These are phyloP conservation scores for Alternaria dauci DNA, from an alignment of 2,329 filamentous ascomycete species.

Conservation along the genomic window DNA sequence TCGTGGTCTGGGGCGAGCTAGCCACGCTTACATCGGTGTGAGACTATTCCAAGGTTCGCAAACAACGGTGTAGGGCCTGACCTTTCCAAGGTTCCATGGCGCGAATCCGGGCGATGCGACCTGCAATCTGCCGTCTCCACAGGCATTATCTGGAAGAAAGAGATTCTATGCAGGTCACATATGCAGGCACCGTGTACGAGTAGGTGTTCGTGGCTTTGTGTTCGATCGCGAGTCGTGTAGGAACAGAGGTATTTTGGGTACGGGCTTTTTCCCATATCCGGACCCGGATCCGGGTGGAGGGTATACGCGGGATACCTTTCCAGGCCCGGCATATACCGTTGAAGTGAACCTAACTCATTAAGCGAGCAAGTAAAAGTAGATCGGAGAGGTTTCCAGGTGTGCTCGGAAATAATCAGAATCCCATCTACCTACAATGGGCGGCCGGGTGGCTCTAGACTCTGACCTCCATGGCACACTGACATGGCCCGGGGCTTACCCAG, in stretches of 20 bases:
- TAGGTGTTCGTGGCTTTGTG: conserved; percentile 2
- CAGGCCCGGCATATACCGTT: not conserved
- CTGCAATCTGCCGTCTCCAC: not conserved
- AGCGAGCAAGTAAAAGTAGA: not conserved
- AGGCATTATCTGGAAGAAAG: not conserved
- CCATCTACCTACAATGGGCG: not conserved
- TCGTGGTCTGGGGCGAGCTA: conserved; percentile 12
- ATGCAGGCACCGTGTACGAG: conserved; percentile 16
- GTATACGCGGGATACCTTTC: conserved; percentile 2
- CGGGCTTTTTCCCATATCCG: not conserved
- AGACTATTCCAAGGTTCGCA: conserved; percentile 3
- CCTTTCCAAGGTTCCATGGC: not conserved
- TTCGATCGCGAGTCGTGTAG: not conserved
- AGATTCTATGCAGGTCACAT: conserved; percentile 8
- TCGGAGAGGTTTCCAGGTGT: not conserved
- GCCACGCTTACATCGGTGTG: conserved; percentile 14
- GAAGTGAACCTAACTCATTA: not conserved
- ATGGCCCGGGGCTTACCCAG: not conserved
- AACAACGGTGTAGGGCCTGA: conserved; percentile 5
- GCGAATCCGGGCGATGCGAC: not conserved
- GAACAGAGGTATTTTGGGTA: not conserved
- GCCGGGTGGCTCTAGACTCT: not conserved
- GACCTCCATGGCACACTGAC: not conserved
- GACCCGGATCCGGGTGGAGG: conserved; percentile 4
- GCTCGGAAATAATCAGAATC: conserved; percentile 2